phyloP scores from a whole-genome alignment of 495 filamentous ascomycete species.

The Aspergillus bertholletiae region DNA sequence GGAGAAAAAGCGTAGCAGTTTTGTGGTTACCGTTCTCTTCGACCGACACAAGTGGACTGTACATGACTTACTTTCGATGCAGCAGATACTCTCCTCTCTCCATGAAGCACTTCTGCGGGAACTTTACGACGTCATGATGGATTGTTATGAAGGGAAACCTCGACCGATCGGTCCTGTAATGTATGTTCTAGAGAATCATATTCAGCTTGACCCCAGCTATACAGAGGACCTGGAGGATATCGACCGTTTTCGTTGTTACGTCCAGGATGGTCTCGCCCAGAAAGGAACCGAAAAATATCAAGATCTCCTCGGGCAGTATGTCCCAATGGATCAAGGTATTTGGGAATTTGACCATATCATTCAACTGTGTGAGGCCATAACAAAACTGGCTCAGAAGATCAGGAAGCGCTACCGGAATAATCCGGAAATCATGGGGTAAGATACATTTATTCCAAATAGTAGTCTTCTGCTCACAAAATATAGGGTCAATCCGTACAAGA shows the following conservation, averaged over 20 bases:
- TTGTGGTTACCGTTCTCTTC: constrained; percentile 43
- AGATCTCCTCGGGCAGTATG: constrained; percentile 63
- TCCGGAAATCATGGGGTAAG: constrained; percentile 80
- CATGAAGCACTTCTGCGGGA: constrained; percentile 85
- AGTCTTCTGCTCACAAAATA: constrained; percentile 19
- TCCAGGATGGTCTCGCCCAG: constrained; percentile 67
- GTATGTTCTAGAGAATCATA: constrained; percentile 78
- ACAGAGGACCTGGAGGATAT: constrained; percentile 63
- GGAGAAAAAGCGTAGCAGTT: constrained; percentile 53
- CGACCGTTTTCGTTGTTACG: constrained; percentile 62
- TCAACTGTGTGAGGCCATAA: constrained; percentile 78
- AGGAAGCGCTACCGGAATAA: constrained; percentile 88
- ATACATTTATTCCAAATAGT: constrained; percentile 7
- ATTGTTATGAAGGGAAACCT: constrained; percentile 82
- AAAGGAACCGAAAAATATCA: constrained; percentile 74
- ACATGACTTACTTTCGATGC: constrained; percentile 70
- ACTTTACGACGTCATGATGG: constrained; percentile 78
- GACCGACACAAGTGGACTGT: constrained; percentile 75
- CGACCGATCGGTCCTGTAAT: constrained; percentile 77
- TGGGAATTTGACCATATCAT: constrained; percentile 89
- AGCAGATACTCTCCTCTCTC: constrained; percentile 66
- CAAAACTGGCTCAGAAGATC: constrained; percentile 77
- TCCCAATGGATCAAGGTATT: constrained; percentile 69
- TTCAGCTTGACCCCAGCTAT: constrained; percentile 75
- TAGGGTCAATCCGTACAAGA: constrained; percentile 72